Evolutionary conservation across 768 basidiomycete species (phyloP).

Genomic region (Sporobolomyces roseus): DNA sequence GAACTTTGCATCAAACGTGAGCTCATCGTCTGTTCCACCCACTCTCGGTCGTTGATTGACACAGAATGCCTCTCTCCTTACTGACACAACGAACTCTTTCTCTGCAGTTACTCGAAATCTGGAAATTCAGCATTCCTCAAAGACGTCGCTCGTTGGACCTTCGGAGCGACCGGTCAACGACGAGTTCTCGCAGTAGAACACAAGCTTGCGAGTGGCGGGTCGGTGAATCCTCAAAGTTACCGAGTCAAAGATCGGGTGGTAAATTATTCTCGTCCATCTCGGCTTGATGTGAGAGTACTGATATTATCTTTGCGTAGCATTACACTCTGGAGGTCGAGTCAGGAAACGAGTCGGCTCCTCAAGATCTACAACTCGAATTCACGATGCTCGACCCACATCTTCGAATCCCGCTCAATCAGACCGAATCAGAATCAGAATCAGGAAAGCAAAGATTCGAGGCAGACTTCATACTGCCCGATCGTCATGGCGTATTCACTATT

Average conservation of each 20-base stretch:
- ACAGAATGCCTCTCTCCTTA: no score
- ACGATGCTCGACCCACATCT: constrained; percentile 98
- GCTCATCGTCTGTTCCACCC: constrained; percentile 57
- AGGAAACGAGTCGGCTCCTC: constrained; percentile 65
- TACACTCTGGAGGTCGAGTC: constrained; percentile 70
- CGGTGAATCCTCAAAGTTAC: constrained; percentile 52
- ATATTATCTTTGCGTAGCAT: constrained; percentile 57
- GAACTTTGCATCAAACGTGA: constrained; percentile 54
- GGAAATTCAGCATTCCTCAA: constrained; percentile 71
- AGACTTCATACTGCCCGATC: constrained; percentile 85
- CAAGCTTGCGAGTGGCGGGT: constrained; percentile 50
- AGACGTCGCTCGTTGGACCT: constrained; percentile 81
- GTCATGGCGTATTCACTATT: constrained; percentile 98
- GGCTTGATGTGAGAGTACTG: no score
- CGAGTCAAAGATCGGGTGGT: constrained; percentile 83
- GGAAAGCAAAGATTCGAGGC: constrained; percentile 47
- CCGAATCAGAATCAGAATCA: constrained; percentile 63
- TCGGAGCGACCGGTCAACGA: constrained; percentile 78
- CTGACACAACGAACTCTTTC: no score
- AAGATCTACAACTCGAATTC: constrained; percentile 88
- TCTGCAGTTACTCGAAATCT: constrained; percentile 57
- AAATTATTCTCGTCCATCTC: constrained; percentile 39
- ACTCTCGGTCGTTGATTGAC: constrained; percentile 53
- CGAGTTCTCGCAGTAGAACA: constrained; percentile 62
- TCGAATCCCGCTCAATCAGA: constrained; percentile 69